phyloP scores from a whole-genome alignment of 805 yeast genomes.

The Yarrowia deformans region DNA sequence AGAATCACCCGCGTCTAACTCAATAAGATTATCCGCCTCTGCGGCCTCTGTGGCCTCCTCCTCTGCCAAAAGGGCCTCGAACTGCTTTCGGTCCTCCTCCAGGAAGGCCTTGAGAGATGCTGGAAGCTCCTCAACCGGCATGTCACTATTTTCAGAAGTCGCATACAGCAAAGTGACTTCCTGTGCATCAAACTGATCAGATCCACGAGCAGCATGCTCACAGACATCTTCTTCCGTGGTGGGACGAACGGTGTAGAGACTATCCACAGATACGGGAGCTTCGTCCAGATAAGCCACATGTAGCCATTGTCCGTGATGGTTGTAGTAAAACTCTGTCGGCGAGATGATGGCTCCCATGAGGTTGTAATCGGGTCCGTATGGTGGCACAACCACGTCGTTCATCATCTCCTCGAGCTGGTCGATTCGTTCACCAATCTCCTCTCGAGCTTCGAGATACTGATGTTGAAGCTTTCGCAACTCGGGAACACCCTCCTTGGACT shows the following conservation, averaged over 20 bases:
- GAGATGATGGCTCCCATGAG: conserved; percentile 39
- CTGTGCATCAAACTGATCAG: conserved; percentile 43
- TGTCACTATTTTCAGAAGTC: conserved; percentile 17
- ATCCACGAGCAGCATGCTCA: conserved; percentile 42
- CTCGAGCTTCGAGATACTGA: conserved; percentile 9
- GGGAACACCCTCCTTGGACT: not conserved
- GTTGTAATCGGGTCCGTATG: conserved; percentile 26
- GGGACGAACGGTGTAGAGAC: conserved; percentile 3
- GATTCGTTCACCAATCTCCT: conserved; percentile 7
- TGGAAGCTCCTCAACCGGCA: conserved; percentile 5
- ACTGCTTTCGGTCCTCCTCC: conserved; percentile 6
- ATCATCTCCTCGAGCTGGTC: conserved; percentile 23
- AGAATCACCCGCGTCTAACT: conserved; percentile 4
- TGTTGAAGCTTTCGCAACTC: conserved; percentile 17
- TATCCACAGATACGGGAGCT: conserved; percentile 22
- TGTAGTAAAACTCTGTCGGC: conserved; percentile 38
- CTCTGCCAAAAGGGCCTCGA: conserved; percentile 15
- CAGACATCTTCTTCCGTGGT: conserved; percentile 41
- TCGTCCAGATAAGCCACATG: conserved; percentile 29
- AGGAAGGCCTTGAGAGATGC: conserved; percentile 13
- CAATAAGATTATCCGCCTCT: conserved; percentile 3
- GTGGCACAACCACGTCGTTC: conserved; percentile 16
- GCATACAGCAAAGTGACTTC: conserved; percentile 45
- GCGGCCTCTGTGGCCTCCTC: conserved; percentile 8
- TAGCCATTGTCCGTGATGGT: conserved; percentile 29